A percentile compares a stretch with the other conserved stretches of the same genome.
Conservation (phyloP, 257 asterid genomes). For the Handroanthus guayacan region DNA sequence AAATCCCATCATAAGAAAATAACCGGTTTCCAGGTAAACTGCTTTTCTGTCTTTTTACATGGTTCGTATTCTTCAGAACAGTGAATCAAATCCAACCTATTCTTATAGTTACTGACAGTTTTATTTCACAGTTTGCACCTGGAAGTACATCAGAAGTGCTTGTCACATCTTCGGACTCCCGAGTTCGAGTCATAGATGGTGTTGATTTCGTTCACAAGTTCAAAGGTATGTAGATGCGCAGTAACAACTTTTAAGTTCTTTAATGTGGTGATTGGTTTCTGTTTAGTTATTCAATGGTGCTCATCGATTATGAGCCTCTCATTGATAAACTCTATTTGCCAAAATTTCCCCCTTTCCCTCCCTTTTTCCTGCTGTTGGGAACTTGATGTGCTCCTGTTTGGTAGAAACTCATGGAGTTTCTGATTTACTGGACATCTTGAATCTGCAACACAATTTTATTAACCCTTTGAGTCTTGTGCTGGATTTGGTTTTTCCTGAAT, state of each 20-base stretch:
- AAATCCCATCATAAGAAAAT: constrained; percentile 95
- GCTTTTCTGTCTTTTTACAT: not conserved
- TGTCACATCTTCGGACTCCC: constrained; percentile 93
- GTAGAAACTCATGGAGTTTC: constrained; percentile 3
- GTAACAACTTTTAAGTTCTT: not conserved
- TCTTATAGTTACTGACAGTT: constrained; percentile 39
- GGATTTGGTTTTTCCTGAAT: not conserved
- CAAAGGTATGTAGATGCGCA: constrained; percentile 63
- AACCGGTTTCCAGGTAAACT: constrained; percentile 93
- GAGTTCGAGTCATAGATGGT: constrained; percentile 88
- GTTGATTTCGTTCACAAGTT: constrained; percentile 89
- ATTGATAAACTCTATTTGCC: not conserved
- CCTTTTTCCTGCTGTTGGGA: too few relatives aligned
- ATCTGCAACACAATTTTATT: not conserved
- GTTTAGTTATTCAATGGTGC: constrained; percentile 13
- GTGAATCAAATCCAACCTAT: constrained; percentile 1
- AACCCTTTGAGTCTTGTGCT: not conserved
- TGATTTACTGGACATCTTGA: not conserved
- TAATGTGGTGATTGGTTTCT: constrained; percentile 21
- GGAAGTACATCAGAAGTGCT: constrained; percentile 96
- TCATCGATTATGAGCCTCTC: not conserved
- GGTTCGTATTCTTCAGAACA: constrained; percentile 13
- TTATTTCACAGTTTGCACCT: constrained; percentile 79
- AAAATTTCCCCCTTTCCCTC: not conserved
- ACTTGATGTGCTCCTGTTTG: not conserved